Base-by-base conservation (phyloP, 441 rosid genomes). In the Dalechampia spathulata region DNA sequence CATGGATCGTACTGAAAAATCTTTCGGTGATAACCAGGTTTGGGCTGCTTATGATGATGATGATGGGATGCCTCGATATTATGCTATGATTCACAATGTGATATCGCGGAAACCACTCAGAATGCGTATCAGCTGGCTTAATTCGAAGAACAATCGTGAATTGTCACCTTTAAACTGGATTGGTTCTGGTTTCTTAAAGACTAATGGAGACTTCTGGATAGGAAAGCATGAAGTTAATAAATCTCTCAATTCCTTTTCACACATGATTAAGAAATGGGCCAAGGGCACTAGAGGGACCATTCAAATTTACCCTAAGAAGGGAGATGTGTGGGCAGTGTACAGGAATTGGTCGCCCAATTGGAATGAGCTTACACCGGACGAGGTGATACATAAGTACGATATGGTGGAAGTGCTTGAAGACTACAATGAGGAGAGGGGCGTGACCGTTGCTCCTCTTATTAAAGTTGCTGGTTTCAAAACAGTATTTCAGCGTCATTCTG, bases 21-120 rank as follows among this genome's bases (percentile, higher is more conserved):
- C 93, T n/a, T 90, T 93, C 75, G 70, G 55, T 41, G 85, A 64
- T 13, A 79, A 87, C 60, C 81, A 90, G 72, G 81, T 89, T 49
- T 92, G 96, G 99, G 97, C 97, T 59, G 99, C 88, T 5, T 89
- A 92, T 58, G 99, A 92, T 19, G 74, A 76, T 64, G 89, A 83
- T 21, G 96, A 89, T 63, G 97, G 96, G 45, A 86, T 92, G 97
- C 99, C 99, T 49, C 80, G 96, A 37, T 82, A 68, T 62, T 89
- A 89, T 63, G 96, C 96, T 46, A 74, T 86, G 72, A 77, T 92
- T 68, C 94, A 83, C 40, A 72, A 66, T 56, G 88, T 92, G 64
- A 63, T 86, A 4, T 86, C 94, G 30, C 22, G 57, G 67, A 72
- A 74, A 30, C 97, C 99, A 13, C 81, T 92, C 56, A 83, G 73